These are phyloP conservation scores for Candida maris DNA, from an alignment of 805 yeast species.

Conservation along the genomic window DNA sequence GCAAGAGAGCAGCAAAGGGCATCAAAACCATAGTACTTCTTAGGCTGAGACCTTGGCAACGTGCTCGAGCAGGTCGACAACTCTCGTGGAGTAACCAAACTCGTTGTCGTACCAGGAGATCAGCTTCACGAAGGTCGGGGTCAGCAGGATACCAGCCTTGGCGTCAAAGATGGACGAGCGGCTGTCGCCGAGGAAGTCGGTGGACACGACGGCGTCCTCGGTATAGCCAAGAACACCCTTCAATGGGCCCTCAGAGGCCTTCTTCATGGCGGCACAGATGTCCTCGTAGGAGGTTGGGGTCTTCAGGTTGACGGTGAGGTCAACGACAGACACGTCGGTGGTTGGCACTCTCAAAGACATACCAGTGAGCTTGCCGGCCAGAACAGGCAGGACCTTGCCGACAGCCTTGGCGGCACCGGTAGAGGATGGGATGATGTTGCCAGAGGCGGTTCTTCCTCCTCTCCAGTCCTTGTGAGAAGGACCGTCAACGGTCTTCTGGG, in stretches of 20 bases:
- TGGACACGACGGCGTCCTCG: slow-evolving; percentile 86
- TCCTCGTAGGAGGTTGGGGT: slow-evolving; percentile 78
- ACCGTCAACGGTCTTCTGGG: slow-evolving; percentile 96
- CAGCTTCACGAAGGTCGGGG: slow-evolving; percentile 86
- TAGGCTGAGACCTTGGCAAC: slow-evolving; percentile 54
- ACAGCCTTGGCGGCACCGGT: slow-evolving; percentile 99
- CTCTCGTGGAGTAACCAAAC: slow-evolving; percentile 95
- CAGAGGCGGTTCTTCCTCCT: slow-evolving; percentile 96
- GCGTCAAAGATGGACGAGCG: slow-evolving; percentile 90
- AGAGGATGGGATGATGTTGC: slow-evolving; percentile 92
- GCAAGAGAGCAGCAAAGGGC: background rate
- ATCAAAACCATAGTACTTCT: slow-evolving; percentile 3
- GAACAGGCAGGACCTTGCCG: slow-evolving; percentile 88
- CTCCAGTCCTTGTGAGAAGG: slow-evolving; percentile 98
- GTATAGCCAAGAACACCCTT: slow-evolving; percentile 88
- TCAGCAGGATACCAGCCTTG: slow-evolving; percentile 83
- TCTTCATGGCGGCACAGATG: slow-evolving; percentile 72
- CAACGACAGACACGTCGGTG: slow-evolving; percentile 89
- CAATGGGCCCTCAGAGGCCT: slow-evolving; percentile 71
- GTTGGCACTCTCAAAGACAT: slow-evolving; percentile 93
- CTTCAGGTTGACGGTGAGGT: slow-evolving; percentile 79
- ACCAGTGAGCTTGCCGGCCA: slow-evolving; percentile 93
- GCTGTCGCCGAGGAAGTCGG: slow-evolving; percentile 80
- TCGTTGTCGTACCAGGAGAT: slow-evolving; percentile 96
- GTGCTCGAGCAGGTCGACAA: slow-evolving; percentile 82